These are phyloP conservation scores for Rhodotorula sp. DNA, from an alignment of 1,284 basidiomycete genomes.

Conservation along the genomic window DNA sequence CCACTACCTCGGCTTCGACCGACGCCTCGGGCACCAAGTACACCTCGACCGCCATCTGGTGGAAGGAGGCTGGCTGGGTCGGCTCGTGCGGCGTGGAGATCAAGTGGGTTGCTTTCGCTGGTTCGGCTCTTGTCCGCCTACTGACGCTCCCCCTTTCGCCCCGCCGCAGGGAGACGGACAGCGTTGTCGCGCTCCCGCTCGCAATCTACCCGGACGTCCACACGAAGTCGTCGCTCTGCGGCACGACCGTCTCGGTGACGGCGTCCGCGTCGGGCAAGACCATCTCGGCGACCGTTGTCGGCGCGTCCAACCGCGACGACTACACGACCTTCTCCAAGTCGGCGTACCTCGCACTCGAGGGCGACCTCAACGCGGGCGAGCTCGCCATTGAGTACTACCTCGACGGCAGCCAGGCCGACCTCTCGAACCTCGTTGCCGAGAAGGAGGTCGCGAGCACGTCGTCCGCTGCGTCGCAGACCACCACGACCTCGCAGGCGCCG, in stretches of 20 bases:
- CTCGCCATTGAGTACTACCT: constrained; percentile 12
- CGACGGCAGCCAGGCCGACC: not conserved
- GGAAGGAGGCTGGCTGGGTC: constrained; percentile 21
- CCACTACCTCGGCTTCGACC: not conserved
- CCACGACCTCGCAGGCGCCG: not conserved
- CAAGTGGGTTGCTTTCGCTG: constrained; percentile 5
- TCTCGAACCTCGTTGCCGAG: not conserved
- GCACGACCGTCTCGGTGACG: constrained; percentile 14
- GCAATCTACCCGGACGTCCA: constrained; percentile 21
- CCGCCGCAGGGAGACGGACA: constrained; percentile 4
- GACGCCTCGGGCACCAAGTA: not conserved
- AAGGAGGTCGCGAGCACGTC: not conserved
- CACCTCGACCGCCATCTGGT: constrained; percentile 26
- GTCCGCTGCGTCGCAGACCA: not conserved
- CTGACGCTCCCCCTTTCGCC: no score
- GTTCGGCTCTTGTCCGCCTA: no score
- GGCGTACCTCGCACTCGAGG: constrained; percentile 19
- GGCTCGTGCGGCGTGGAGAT: constrained; percentile 24
- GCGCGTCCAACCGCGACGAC: constrained; percentile 24
- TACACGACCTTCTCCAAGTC: constrained; percentile 27
- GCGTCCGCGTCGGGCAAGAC: constrained; percentile 19
- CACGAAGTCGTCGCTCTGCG: constrained; percentile 25
- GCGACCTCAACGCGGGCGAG: constrained; percentile 16
- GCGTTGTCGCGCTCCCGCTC: constrained; percentile 23
- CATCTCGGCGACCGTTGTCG: constrained; percentile 14